A percentile compares a stretch with the other conserved stretches of the same genome.
Evolutionary conservation across 495 filamentous ascomycete genomes (phyloP).

Genomic region (Podospora fimiseda): DNA sequence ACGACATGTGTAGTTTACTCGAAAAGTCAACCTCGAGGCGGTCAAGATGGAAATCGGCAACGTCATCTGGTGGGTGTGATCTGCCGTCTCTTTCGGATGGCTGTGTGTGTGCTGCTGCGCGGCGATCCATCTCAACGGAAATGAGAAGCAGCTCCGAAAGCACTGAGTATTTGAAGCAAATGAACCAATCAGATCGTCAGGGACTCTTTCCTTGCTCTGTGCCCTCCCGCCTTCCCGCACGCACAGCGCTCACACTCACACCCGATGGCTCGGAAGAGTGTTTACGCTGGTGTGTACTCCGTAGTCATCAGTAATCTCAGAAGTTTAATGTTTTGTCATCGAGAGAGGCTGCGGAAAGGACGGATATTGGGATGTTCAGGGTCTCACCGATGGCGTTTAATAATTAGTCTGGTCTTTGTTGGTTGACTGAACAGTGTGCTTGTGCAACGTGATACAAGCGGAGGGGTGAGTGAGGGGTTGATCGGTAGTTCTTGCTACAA

Average conservation of each 20-base stretch:
- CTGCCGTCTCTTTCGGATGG: slow-evolving; percentile 3
- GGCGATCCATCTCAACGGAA: background rate
- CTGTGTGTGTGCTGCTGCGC: background rate
- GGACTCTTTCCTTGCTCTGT: background rate
- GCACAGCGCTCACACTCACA: too few species aligned
- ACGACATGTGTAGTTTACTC: too few species aligned
- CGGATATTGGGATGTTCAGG: background rate
- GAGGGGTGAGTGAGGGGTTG: background rate
- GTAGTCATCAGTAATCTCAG: background rate
- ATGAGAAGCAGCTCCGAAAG: background rate
- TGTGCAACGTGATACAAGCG: background rate
- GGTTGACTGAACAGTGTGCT: too few species aligned
- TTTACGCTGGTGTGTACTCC: too few species aligned
- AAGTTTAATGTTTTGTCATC: background rate
- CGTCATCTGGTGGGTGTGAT: background rate
- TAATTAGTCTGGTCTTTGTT: background rate
- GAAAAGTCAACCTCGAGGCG: background rate
- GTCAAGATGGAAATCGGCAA: slow-evolving; percentile 6
- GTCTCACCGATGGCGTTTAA: background rate
- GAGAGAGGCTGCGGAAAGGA: background rate
- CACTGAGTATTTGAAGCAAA: background rate
- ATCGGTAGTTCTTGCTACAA: background rate
- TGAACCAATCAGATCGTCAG: background rate
- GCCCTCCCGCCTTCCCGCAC: background rate
- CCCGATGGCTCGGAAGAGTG: background rate